These are phyloP conservation scores for Persicaria tinctoria DNA, from an alignment of 148 eudicot genomes.

Conservation along the genomic window DNA sequence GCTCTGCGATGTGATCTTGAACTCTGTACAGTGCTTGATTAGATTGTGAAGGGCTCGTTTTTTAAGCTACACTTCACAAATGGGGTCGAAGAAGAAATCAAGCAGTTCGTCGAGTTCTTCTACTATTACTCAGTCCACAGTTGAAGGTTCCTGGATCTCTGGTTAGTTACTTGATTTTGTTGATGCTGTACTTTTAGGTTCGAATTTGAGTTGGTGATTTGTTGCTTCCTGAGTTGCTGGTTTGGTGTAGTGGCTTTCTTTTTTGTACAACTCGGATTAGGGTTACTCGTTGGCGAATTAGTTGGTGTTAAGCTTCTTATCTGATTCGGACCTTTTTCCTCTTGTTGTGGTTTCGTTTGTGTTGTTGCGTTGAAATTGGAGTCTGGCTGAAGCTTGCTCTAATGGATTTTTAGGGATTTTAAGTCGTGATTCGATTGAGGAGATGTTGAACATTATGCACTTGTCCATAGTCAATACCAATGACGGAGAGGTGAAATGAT, in stretches of 20 bases:
- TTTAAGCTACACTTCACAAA: slow-evolving; percentile 9
- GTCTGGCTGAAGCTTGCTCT: background rate
- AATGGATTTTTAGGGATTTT: background rate
- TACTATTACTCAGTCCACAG: slow-evolving; percentile 12
- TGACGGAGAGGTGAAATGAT: background rate
- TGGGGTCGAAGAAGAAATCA: slow-evolving; percentile 35
- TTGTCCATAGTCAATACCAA: background rate
- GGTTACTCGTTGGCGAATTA: slow-evolving; percentile 2
- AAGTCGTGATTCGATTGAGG: background rate
- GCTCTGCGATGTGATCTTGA: slow-evolving; percentile 1
- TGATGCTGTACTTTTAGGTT: background rate
- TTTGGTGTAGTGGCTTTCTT: background rate
- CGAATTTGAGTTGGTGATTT: background rate
- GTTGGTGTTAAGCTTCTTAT: background rate
- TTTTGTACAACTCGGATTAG: background rate
- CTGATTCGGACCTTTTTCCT: background rate
- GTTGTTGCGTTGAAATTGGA: background rate
- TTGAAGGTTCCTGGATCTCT: slow-evolving; percentile 24
- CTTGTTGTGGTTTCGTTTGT: background rate
- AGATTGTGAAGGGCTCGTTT: slow-evolving; percentile 8
- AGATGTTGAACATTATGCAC: background rate
- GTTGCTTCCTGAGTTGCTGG: background rate
- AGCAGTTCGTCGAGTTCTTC: slow-evolving; percentile 23
- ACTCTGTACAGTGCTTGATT: background rate
- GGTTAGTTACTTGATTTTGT: slow-evolving; percentile 14